Base-by-base conservation (phyloP, 108 stramenopile species). In the Cyclotella baltica region DNA sequence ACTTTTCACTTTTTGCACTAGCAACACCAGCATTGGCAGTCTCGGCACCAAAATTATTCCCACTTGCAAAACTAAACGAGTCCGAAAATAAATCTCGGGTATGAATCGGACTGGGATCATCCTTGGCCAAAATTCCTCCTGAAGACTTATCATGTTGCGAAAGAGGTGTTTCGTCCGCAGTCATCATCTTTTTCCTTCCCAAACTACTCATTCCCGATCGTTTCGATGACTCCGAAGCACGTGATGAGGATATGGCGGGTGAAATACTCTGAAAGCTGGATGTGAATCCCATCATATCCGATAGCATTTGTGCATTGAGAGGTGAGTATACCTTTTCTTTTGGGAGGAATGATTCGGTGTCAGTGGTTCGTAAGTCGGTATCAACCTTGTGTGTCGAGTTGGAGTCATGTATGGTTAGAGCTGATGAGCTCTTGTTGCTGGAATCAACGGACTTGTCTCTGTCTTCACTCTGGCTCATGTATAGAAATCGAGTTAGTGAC, bases 211-310 rank as follows among this genome's bases (percentile, higher is more conserved):
- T n/a, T n/a, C n/a, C n/a, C n/a, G n/a, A n/a, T n/a, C n/a, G n/a
- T n/a, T 0, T 61, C 4, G 59, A 61, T 61, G 59, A 18, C 31
- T 9, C 18, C 16, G 0, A 1, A 8, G 1, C n/a, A n/a, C n/a
- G n/a, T n/a, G n/a, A n/a, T n/a, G n/a, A n/a, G 4, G 19, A 4
- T 4, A 52, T n/a, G 19, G 51, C 4, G 4, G 30, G 6, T 11
- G 59, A 61, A 2, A 33, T 33, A n/a, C 15, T 16, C 16, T 33
- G 13, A 61, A 61, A 61, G 33, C 59, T 61, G 15, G 59, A 34
- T n/a, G 59, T 61, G 1, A 33, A 61, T 30, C 59, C 59, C 31
- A 61, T 61, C 31, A 61, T 61, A 34, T 61, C 59, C 16, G 59
- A 34, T 1, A 61, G 13, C 13, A 61, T 1, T 61, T 61, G 30